phyloP scores from a whole-genome alignment of 2,329 filamentous ascomycete species.

The Aspergillus alliaceus region DNA sequence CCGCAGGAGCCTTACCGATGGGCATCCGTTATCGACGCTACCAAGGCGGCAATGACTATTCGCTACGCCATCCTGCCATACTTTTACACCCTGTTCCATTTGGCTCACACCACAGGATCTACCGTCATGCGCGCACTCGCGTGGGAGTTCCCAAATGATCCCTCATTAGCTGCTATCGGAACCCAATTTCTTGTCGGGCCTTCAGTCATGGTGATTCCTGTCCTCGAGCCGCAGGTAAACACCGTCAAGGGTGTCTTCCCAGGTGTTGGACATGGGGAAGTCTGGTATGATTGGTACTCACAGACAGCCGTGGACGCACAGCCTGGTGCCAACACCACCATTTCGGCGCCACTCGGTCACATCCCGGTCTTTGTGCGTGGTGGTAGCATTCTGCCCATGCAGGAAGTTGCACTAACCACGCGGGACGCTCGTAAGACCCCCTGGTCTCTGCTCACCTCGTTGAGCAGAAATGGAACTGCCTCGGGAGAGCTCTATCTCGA shows the following conservation, averaged over 20 bases:
- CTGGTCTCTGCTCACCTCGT: slow-evolving; percentile 67
- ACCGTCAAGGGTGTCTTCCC: slow-evolving; percentile 70
- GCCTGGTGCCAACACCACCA: slow-evolving; percentile 59
- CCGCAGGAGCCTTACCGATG: slow-evolving; percentile 72
- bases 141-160: slow-evolving; percentile 75
- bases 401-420: slow-evolving; percentile 69
- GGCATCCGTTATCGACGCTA: slow-evolving; percentile 64
- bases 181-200: slow-evolving; percentile 71
- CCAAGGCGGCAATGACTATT: slow-evolving; percentile 66
- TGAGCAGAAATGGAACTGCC: slow-evolving; percentile 57
- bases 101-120: slow-evolving; percentile 63
- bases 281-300: slow-evolving; percentile 84
- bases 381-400: slow-evolving; percentile 65
- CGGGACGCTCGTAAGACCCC: slow-evolving; percentile 60
- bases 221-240: slow-evolving; percentile 60
- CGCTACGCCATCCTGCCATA: slow-evolving; percentile 72
- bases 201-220: slow-evolving; percentile 66
- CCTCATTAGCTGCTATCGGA: slow-evolving; percentile 64
- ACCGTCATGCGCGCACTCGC: slow-evolving; percentile 72
- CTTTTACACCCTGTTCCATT: slow-evolving; percentile 72
- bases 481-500: slow-evolving; percentile 68
- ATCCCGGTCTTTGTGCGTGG: slow-evolving; percentile 73
- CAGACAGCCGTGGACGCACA: slow-evolving; percentile 54
- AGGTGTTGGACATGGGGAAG: slow-evolving; percentile 57
- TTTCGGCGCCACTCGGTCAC: slow-evolving; percentile 62